Conservation (phyloP, 352 stramenopile species). For the Phytopythium sindhum region DNA sequence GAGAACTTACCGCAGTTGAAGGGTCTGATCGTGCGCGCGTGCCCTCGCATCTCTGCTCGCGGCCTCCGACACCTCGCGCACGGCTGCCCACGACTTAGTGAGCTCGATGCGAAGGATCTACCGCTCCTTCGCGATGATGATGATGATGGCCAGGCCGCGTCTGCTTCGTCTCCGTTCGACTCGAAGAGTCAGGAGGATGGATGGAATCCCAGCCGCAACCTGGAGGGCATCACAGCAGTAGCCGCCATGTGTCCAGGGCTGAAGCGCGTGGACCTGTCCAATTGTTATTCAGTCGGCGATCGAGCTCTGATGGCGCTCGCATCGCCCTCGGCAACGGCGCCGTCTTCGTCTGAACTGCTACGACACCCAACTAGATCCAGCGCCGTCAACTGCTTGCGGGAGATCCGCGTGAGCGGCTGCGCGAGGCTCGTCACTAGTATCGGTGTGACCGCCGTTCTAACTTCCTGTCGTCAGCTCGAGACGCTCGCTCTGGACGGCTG, state of each 20-base stretch:
- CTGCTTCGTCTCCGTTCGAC: not conserved
- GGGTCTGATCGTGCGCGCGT: constrained; percentile 43
- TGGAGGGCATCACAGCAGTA: constrained; percentile 35
- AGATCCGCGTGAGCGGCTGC: constrained; percentile 23
- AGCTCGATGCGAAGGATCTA: constrained; percentile 41
- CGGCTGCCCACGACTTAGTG: constrained; percentile 41
- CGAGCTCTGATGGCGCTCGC: constrained; percentile 25
- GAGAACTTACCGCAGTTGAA: constrained; percentile 69
- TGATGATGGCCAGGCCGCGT: constrained; percentile 6
- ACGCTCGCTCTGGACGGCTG: constrained; percentile 24
- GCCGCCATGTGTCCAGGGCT: constrained; percentile 29
- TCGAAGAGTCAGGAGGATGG: not conserved
- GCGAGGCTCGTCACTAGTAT: constrained; percentile 15
- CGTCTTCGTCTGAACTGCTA: not conserved
- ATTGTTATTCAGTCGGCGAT: constrained; percentile 43
- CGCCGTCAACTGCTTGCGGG: constrained; percentile 8
- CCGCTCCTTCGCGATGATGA: constrained; percentile 45
- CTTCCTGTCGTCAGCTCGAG: constrained; percentile 15
- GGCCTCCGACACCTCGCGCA: constrained; percentile 46
- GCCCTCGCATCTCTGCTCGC: constrained; percentile 45
- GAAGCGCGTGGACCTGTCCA: constrained; percentile 50
- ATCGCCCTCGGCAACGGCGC: not conserved
- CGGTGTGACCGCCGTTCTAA: constrained; percentile 15
- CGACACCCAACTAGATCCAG: not conserved
- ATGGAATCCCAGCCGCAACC: not conserved